A percentile compares a stretch with the other conserved stretches of the same genome.
Conservation (phyloP, 2,329 filamentous ascomycete genomes). For the Calonectria leucothoes region DNA sequence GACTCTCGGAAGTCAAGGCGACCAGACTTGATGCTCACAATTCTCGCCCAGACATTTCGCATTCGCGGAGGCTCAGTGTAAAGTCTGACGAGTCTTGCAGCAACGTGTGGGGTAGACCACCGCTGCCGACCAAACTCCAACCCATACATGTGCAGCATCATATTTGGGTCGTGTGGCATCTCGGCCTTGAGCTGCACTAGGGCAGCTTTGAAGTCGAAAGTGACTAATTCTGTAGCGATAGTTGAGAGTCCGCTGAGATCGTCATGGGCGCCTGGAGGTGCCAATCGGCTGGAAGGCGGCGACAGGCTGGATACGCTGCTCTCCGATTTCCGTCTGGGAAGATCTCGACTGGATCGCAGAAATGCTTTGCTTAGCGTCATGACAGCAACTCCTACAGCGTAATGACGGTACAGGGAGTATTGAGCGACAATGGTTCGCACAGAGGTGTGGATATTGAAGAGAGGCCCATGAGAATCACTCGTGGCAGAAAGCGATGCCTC, state of each 20-base stretch:
- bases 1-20: slow-evolving; percentile 85
- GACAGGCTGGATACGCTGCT: slow-evolving; percentile 34
- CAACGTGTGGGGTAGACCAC: slow-evolving; percentile 86
- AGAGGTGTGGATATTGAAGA: slow-evolving; percentile 88
- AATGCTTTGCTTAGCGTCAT: slow-evolving; percentile 81
- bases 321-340: slow-evolving; percentile 47
- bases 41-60: slow-evolving; percentile 84
- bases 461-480: slow-evolving; percentile 86
- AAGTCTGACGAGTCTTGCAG: slow-evolving; percentile 81
- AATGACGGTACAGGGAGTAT: slow-evolving; percentile 95
- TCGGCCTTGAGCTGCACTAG: slow-evolving; percentile 89
- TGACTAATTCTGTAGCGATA: slow-evolving; percentile 73
- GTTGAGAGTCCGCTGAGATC: slow-evolving; percentile 49
- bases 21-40: slow-evolving; percentile 85
- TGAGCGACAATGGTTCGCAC: slow-evolving; percentile 83
- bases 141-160: slow-evolving; percentile 90
- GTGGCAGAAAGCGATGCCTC: slow-evolving; percentile 87
- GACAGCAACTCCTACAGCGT: slow-evolving; percentile 84
- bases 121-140: slow-evolving; percentile 86
- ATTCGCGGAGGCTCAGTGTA: slow-evolving; percentile 90
- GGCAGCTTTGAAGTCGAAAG: slow-evolving; percentile 83
- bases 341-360: slow-evolving; percentile 61
- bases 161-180: slow-evolving; percentile 87
- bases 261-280: slow-evolving; percentile 50
- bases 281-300: slow-evolving; percentile 47